Conservation (phyloP, 1,284 basidiomycete species). For the Austroboletus novae-zelandiae region DNA sequence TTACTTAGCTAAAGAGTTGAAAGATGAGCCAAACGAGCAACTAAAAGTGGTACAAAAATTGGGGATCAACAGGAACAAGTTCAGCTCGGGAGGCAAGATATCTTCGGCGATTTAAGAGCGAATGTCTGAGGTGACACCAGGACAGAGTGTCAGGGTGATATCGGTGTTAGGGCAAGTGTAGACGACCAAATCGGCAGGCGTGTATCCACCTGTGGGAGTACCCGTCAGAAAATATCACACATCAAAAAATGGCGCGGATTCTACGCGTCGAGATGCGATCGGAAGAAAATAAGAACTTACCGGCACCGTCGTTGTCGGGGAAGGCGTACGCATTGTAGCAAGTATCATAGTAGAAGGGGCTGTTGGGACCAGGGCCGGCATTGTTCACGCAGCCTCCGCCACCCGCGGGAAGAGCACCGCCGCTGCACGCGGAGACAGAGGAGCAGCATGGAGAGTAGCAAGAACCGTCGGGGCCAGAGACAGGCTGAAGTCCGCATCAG, state of each 20-base stretch:
- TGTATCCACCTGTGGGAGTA: conserved; percentile 13
- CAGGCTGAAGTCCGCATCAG: conserved; percentile 22
- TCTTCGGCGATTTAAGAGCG: background rate
- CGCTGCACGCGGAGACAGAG: conserved; percentile 18
- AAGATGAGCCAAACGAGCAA: too few relatives aligned
- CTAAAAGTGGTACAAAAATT: too few relatives aligned
- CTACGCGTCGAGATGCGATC: too few relatives aligned
- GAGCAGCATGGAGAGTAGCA: conserved; percentile 34
- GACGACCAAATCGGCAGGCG: conserved; percentile 27
- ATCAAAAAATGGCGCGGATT: too few relatives aligned
- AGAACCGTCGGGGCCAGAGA: conserved; percentile 23
- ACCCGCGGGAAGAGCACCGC: conserved; percentile 26
- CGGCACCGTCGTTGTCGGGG: conserved; percentile 33
- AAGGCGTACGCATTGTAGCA: conserved; percentile 33
- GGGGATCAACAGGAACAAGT: too few relatives aligned
- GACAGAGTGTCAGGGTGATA: conserved; percentile 34
- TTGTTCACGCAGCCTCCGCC: conserved; percentile 32
- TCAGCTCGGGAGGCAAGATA: too few relatives aligned
- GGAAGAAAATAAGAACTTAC: conserved; percentile 10
- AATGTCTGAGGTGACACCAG: conserved; percentile 26
- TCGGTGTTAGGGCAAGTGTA: conserved; percentile 31
- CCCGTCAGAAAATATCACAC: too few relatives aligned
- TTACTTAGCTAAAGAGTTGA: too few relatives aligned
- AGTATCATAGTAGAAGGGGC: conserved; percentile 27
- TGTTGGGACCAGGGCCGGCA: conserved; percentile 30